Conservation (phyloP, 1,284 basidiomycete genomes). For the Cryptococcus deneoformans region DNA sequence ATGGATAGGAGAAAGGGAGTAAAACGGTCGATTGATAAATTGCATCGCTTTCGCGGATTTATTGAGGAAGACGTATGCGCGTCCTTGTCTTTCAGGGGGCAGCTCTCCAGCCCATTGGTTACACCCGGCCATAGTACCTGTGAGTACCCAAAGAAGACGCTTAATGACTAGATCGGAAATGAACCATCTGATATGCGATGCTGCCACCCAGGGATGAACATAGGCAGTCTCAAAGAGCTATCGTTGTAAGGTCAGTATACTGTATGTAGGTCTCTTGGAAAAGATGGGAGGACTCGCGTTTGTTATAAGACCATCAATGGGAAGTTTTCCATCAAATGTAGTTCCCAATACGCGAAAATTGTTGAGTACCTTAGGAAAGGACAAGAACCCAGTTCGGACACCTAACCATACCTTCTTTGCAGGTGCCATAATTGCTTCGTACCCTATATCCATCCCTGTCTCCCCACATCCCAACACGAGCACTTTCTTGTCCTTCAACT, state of each 20-base stretch:
- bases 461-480: constrained; percentile 66
- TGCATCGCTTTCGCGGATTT: constrained; percentile 56
- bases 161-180: constrained; percentile 65
- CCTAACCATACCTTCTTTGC: constrained; percentile 60
- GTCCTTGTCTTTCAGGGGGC: constrained; percentile 58
- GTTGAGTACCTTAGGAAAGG: constrained; percentile 63
- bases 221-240: constrained; percentile 44
- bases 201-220: constrained; percentile 58
- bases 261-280: too few relatives aligned
- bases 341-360: constrained; percentile 61
- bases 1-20: constrained; percentile 53
- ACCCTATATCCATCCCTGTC: constrained; percentile 64
- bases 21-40: constrained; percentile 61
- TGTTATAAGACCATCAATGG: constrained; percentile 56
- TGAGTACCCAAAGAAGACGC: constrained; percentile 60
- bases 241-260: not conserved
- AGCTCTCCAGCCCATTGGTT: constrained; percentile 68
- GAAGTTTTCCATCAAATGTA: constrained; percentile 54
- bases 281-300: constrained; percentile 10
- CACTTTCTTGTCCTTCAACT: constrained; percentile 55
- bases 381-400: constrained; percentile 57
- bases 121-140: constrained; percentile 62
- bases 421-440: constrained; percentile 56
- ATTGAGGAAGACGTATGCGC: constrained; percentile 54
- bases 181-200: constrained; percentile 61